These are phyloP conservation scores for Monosporascus sp. DNA, from an alignment of 2,329 filamentous ascomycete genomes.

Conservation along the genomic window DNA sequence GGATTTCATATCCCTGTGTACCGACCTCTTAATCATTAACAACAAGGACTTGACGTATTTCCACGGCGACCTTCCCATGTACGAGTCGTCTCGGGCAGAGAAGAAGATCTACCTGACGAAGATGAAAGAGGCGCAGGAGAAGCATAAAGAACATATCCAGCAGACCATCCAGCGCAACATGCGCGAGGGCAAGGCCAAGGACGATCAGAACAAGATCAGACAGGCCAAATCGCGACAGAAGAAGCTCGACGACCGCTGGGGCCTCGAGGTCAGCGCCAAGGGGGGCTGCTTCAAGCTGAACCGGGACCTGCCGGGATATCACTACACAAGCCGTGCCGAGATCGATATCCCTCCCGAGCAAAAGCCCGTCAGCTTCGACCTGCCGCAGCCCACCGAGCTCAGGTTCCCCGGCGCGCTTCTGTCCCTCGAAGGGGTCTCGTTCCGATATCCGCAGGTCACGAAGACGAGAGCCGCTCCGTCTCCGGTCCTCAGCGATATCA, in stretches of 20 bases:
- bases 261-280: conserved; percentile 64
- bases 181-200: conserved; percentile 67
- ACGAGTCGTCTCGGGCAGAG: conserved; percentile 63
- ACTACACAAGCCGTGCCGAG: conserved; percentile 53
- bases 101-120: conserved; percentile 62
- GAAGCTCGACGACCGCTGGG: conserved; percentile 77
- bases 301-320: conserved; percentile 61
- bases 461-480: conserved; percentile 28
- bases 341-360: conserved; percentile 66
- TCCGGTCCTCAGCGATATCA: conserved; percentile 55
- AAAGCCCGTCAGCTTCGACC: conserved; percentile 47
- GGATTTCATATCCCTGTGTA: conserved; percentile 71
- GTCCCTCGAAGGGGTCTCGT: conserved; percentile 63
- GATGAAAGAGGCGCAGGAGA: conserved; percentile 79
- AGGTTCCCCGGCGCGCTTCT: conserved; percentile 71
- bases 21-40: conserved; percentile 70
- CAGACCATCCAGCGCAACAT: conserved; percentile 70
- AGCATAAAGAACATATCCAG: conserved; percentile 75
- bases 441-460: conserved; percentile 46
- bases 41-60: conserved; percentile 69
- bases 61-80: conserved; percentile 66
- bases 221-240: conserved; percentile 81
- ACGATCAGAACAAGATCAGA: conserved; percentile 80
- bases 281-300: conserved; percentile 79
- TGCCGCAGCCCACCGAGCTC: conserved; percentile 63